Base-by-base conservation (phyloP, 768 basidiomycete genomes). In the Boletus vinaceobasis region DNA sequence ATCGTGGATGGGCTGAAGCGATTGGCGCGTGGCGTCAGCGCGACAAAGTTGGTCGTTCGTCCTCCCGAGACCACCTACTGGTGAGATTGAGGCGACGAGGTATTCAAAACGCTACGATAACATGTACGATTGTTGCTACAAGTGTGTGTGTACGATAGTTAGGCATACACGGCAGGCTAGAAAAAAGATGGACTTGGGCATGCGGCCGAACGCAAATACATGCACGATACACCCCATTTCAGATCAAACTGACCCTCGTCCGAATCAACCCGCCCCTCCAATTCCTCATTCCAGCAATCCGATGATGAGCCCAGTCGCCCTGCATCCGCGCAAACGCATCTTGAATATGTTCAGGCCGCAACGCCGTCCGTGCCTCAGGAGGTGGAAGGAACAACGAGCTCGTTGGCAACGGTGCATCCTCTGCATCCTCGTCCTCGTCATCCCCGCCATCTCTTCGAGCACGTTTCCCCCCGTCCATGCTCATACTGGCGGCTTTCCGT, bases 311-410 rank as follows among this genome's bases (percentile, higher is more conserved):
- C 84, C 90, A 90, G 57, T 93, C 87, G 6, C 85, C 79, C 69
- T 95, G 93, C 87, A 96, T 94, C 56, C 91, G 76, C 3, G 90
- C 76, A 67, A 94, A 96, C 0, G 93, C 94, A 68, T 94, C 92
- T 60, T 92, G 87, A 10, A 96, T 92, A 64, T 96, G 93, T 53
- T 91, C 86, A 0, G 93, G 88, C 26, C 82, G 76, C 43, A 96
- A 71, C 0, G 91, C 83, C 4, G 85, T 90, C 53, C 90, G 75
- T 2, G 90, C 87, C 64, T 93, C 90, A 0, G 88, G 84, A 1
- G 93, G 91, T 2, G 86, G 84, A 32, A 93, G 73, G 71, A 95
- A 94, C 42, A 96, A 65, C 6, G 88, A 81, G 58, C 86, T 87
- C 11, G 82, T 76, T 11, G 88, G 84, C 9, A 89, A 71, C 0